Evolutionary conservation across 177 flowering plant genomes (phyloP).

Genomic region (Vitis hybrid): DNA sequence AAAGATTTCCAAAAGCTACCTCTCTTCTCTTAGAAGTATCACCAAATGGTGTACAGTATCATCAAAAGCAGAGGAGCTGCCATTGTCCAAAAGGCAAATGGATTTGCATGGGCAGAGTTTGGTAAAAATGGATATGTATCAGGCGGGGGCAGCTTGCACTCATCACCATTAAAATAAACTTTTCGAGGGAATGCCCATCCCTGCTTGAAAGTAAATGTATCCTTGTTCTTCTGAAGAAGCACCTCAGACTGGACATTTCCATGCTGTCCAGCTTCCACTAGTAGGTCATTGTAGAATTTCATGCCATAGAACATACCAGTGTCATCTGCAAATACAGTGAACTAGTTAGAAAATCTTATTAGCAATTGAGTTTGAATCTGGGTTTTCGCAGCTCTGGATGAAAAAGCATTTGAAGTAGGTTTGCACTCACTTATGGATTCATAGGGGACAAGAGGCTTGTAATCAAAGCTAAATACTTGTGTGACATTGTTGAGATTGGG

Average conservation of each 20-base stretch:
- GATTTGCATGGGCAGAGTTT: conserved; percentile 40
- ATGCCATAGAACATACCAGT: conserved; percentile 85
- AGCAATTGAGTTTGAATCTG: not conserved
- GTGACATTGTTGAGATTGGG: conserved; percentile 28
- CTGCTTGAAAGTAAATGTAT: conserved; percentile 66
- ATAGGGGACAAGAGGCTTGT: conserved; percentile 22
- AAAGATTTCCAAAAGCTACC: not conserved
- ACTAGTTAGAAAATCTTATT: not conserved
- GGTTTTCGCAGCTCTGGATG: not conserved
- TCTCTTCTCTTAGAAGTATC: conserved; percentile 4
- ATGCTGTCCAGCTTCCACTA: conserved; percentile 76
- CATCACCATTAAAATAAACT: conserved; percentile 88
- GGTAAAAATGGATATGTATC: conserved; percentile 77
- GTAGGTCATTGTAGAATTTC: conserved; percentile 74
- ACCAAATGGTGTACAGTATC: conserved; percentile 21
- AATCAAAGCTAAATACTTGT: conserved; percentile 27
- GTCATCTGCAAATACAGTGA: conserved; percentile 56
- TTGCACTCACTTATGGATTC: not conserved
- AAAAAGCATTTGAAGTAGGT: not conserved
- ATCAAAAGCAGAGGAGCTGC: conserved; percentile 25
- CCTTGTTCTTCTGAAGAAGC: conserved; percentile 60
- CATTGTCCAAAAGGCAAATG: conserved; percentile 14
- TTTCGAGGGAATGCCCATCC: conserved; percentile 90
- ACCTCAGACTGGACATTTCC: conserved; percentile 86
- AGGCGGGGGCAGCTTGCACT: conserved; percentile 83